Evolutionary conservation across 768 basidiomycete genomes (phyloP).

Genomic region (Podaxis mareebaensis): DNA sequence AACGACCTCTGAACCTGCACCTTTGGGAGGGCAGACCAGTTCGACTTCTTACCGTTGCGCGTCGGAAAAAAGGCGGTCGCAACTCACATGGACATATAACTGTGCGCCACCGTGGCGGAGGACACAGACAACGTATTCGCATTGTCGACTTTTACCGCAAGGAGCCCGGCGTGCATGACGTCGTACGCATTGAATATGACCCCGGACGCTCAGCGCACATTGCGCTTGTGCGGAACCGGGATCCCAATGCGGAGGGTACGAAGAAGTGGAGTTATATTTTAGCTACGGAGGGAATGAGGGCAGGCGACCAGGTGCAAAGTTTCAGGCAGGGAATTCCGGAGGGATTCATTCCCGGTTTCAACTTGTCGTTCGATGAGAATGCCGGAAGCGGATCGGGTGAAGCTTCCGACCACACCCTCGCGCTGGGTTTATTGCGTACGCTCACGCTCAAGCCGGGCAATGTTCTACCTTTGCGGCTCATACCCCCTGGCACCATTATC

Average conservation of each 20-base stretch:
- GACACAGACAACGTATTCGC: slow-evolving; percentile 85
- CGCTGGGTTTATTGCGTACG: slow-evolving; percentile 81
- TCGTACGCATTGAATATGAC: slow-evolving; percentile 95
- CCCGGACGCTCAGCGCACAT: slow-evolving; percentile 94
- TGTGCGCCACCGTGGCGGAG: slow-evolving; percentile 87
- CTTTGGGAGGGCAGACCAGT: slow-evolving; percentile 86
- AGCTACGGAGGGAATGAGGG: slow-evolving; percentile 85
- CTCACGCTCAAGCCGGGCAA: slow-evolving; percentile 89
- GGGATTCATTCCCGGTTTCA: slow-evolving; percentile 64
- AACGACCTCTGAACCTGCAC: slow-evolving; percentile 79
- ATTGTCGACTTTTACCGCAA: slow-evolving; percentile 81
- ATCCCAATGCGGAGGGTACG: slow-evolving; percentile 49
- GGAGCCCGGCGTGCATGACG: slow-evolving; percentile 82
- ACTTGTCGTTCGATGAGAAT: slow-evolving; percentile 23
- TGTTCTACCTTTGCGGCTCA: slow-evolving; percentile 86
- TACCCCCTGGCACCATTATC: slow-evolving; percentile 89
- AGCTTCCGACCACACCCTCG: slow-evolving; percentile 61
- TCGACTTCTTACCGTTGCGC: slow-evolving; percentile 76
- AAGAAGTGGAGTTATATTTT: slow-evolving; percentile 88
- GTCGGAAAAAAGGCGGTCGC: slow-evolving; percentile 85
- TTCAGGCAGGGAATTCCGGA: slow-evolving; percentile 82
- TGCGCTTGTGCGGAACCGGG: slow-evolving; percentile 75
- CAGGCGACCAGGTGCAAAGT: slow-evolving; percentile 86
- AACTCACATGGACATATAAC: slow-evolving; percentile 84
- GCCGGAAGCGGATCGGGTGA: slow-evolving; percentile 21